phyloP scores from a whole-genome alignment of 768 basidiomycete genomes.

The Amanita pallidorosea region DNA sequence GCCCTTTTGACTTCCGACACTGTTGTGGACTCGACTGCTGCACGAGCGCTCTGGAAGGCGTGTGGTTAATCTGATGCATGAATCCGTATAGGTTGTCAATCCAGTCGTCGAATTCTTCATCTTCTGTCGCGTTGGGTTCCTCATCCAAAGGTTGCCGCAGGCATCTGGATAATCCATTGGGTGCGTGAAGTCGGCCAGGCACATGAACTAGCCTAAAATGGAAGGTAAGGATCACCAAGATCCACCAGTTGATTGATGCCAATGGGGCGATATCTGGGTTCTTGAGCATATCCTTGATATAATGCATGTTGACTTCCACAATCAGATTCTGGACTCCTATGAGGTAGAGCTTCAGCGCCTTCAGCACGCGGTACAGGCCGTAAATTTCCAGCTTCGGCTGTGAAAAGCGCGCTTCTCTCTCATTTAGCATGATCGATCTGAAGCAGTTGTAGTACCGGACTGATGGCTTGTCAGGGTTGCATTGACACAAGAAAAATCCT shows the following conservation, averaged over 20 bases:
- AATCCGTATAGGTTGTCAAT: neutral
- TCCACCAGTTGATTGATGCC: too few relatives aligned
- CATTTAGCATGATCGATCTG: conserved; percentile 26
- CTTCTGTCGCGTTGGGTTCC: neutral
- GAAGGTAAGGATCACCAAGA: conserved; percentile 17
- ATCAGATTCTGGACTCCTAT: too few relatives aligned
- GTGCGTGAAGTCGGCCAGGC: conserved; percentile 12
- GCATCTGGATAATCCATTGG: conserved; percentile 20
- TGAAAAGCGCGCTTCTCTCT: conserved; percentile 15
- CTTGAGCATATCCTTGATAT: too few relatives aligned
- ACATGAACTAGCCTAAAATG: conserved; percentile 21
- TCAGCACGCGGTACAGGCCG: too few relatives aligned
- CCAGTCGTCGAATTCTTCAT: neutral
- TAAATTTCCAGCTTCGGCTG: conserved; percentile 7
- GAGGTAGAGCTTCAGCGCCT: too few relatives aligned
- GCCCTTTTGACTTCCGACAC: neutral
- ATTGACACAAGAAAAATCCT: conserved; percentile 12
- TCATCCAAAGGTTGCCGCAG: conserved; percentile 7
- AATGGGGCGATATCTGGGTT: too few relatives aligned
- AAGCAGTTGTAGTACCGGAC: conserved; percentile 16
- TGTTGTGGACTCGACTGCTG: neutral
- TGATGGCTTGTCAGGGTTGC: neutral
- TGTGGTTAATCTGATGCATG: neutral
- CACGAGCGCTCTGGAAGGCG: neutral
- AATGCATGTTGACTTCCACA: too few relatives aligned